phyloP scores from a whole-genome alignment of 257 asterid species.

The Phtheirospermum japonicum region DNA sequence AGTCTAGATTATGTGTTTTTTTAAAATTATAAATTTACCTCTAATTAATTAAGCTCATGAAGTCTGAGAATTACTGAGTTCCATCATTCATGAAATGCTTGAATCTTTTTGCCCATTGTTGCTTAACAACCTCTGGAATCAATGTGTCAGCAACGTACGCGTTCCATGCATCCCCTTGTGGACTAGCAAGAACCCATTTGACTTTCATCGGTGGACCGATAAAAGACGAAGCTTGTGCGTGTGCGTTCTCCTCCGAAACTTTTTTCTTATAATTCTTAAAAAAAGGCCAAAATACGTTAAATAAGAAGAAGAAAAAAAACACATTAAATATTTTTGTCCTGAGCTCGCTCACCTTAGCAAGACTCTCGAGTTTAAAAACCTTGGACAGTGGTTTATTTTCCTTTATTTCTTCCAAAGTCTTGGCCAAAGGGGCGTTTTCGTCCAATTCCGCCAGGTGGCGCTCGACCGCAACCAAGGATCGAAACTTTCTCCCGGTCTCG shows the following conservation, averaged over 20 bases:
- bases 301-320: constrained; percentile 16
- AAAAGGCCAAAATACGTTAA: constrained; percentile 22
- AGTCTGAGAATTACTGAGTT: constrained; percentile 20
- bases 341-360: constrained; percentile 43
- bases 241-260: constrained; percentile 16
- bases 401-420: constrained; percentile 44
- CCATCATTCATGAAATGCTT: constrained; percentile 41
- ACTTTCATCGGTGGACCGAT: constrained; percentile 54
- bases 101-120: constrained; percentile 68
- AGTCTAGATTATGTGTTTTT: not conserved
- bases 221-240: constrained; percentile 35
- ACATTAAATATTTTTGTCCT: not conserved
- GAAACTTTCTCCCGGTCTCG: constrained; percentile 61
- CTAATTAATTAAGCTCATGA: constrained; percentile 27
- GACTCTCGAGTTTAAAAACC: constrained; percentile 45
- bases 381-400: constrained; percentile 57
- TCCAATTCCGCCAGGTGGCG: constrained; percentile 52
- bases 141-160: constrained; percentile 46
- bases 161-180: constrained; percentile 62
- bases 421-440: constrained; percentile 50
- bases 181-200: constrained; percentile 68
- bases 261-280: constrained; percentile 38
- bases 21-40: too few relatives aligned
- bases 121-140: constrained; percentile 57
- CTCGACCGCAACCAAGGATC: constrained; percentile 58